Conservation (phyloP, 768 basidiomycete species). For the Imleria badia region DNA sequence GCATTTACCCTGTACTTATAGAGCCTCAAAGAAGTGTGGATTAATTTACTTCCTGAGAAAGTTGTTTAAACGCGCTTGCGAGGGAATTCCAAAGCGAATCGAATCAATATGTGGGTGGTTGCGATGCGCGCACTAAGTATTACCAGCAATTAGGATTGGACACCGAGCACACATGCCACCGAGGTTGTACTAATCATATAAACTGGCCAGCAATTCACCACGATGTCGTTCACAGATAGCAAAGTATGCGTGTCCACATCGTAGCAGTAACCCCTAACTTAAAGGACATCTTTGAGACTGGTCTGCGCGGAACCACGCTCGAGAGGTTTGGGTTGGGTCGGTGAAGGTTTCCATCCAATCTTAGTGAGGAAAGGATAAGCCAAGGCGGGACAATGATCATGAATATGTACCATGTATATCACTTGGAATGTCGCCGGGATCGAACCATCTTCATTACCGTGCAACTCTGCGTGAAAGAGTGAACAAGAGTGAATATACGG, state of each 20-base stretch:
- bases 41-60: background rate
- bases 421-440: constrained; percentile 96
- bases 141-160: background rate
- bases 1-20: background rate
- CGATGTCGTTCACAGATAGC: background rate
- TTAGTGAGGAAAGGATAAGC: constrained; percentile 25
- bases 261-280: constrained; percentile 3
- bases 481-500: background rate
- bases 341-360: constrained; percentile 85
- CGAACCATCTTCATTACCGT: constrained; percentile 79
- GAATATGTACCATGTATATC: constrained; percentile 77
- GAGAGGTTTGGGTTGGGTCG: constrained; percentile 64
- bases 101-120: background rate
- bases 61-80: background rate
- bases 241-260: no score
- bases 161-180: background rate
- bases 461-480: constrained; percentile 56
- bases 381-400: background rate
- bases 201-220: background rate
- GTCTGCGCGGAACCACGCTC: constrained; percentile 61
- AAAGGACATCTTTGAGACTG: constrained; percentile 62
- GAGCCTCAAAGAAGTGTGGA: background rate
- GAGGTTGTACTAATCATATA: background rate
- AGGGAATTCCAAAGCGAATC: background rate
- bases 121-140: background rate